Evolutionary conservation across 768 basidiomycete species (phyloP), one percentile per base, ranked within the genome.

Genomic region (Collybia sp.): DNA sequence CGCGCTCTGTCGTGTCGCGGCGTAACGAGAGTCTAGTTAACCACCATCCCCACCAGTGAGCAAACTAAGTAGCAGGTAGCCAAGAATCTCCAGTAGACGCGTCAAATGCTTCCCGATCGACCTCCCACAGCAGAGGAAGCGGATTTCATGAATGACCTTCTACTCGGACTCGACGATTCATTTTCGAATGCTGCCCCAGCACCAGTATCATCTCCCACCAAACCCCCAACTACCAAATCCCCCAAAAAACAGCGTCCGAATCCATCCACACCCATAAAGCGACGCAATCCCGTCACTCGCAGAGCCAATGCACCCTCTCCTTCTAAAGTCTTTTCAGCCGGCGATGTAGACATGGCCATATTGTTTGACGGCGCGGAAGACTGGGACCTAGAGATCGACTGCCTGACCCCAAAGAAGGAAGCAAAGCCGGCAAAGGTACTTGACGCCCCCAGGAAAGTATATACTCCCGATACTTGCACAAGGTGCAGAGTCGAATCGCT

Each of bases 301-400:
- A 8, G 25, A 4, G 39, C 42, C 13, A 44, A 41, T 41, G 50
- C 44, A 13, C 49, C 47, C n/a, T 50, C 54, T 38, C 54, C 60
- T 34, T 59, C 58, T 0, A 50, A 57, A 41, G 34, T 58, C 5
- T 57, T 59, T 37, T 45, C 62, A 2, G 59, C 59, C 6, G 56
- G 54, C 10, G 65, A 73, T 47, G 51, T 75, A 17, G 77, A 83
- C 49, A 53, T 83, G 25, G 57, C 64, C 2, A 56, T 63, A 3
- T 67, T 87, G 12, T 56, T 84, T n/a, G 76, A 82, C 20, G 86
- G 83, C 0, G 80, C 79, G 1, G 85, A 84, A 54, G 68, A 74
- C 32, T 85, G 85, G 82, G 82, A 88, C 52, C 80, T 83, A 77
- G 69, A 76, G 30, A 77, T 80, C 48, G 76, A 79, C 48, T 70